Evolutionary conservation across 495 filamentous ascomycete species (phyloP), one percentile per base, ranked within the genome.

Genomic region (Neurospora discreta): DNA sequence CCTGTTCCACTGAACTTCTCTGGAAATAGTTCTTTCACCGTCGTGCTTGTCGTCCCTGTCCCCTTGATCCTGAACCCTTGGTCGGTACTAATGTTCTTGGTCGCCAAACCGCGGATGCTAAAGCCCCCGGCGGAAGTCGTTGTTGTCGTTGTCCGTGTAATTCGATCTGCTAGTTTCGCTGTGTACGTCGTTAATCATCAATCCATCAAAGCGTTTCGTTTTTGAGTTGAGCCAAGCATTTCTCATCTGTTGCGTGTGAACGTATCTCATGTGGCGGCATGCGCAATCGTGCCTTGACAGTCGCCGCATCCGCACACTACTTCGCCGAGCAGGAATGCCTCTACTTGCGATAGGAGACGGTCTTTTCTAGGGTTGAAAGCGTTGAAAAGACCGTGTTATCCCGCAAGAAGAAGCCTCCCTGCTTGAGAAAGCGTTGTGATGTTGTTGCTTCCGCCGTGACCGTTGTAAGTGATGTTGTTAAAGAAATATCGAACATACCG

Each of bases 21-120:
- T 11, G 91, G 91, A 71, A 94, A 94, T 16, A 94, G 79, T 77
- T 94, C 92, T 70, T 87, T 89, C 3, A 85, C 89, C 1, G 87
- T 88, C 5, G 86, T 80, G 10, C 84, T 82, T 75, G 39, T 80
- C 13, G 86, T 80, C 11, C 84, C 82, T 74, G 39, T 80, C 3
- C 91, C 92, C 58, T 90, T 91, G 74, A 95, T 92, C 7, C 86
- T 84, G 74, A 90, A 85, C 2, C 87, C 90, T 71, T 87, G 83
- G 68, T 88, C 83, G n/a, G 75, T 52, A 26, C 26, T 65, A 18
- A 65, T 65, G 26, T 65, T 65, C 68, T 84, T 82, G 23, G 74
- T 80, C 7, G 88, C 86, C 43, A 85, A 73, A 40, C 91, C 90
- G 70, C 89, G 89, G 72, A 93, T 93, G 76, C 77, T 89, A 73